Conservation (phyloP, 768 basidiomycete species). For the Holtermanniella nyarrowii region DNA sequence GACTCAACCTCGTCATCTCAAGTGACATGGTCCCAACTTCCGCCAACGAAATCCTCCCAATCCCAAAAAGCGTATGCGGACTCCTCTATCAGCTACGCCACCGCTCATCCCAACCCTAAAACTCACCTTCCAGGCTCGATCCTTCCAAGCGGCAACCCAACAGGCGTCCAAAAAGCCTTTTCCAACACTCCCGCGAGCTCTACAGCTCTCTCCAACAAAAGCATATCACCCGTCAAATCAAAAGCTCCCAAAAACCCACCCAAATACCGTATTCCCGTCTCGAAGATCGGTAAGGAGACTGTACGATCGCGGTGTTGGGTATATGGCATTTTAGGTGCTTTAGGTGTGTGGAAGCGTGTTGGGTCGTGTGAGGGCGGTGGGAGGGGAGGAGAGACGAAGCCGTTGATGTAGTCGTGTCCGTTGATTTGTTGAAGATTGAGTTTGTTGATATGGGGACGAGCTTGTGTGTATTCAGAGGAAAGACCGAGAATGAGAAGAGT, state of each 20-base stretch:
- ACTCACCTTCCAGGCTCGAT: conserved; percentile 42
- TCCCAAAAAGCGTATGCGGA: conserved; percentile 5
- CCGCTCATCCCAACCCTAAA: conserved; percentile 1
- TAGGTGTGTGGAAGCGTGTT: background rate
- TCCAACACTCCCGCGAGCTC: conserved; percentile 42
- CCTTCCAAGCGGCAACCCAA: conserved; percentile 36
- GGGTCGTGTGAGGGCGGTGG: background rate
- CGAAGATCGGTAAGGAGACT: conserved; percentile 38
- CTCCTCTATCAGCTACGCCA: no score
- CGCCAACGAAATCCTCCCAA: conserved; percentile 27
- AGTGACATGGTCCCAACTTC: conserved; percentile 43
- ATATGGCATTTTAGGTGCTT: conserved; percentile 6
- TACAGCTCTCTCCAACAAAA: conserved; percentile 42
- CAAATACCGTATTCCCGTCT: conserved; percentile 45
- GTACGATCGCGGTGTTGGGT: conserved; percentile 7
- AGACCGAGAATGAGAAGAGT: conserved; percentile 38
- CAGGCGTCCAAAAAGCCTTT: conserved; percentile 39
- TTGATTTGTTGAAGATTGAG: conserved; percentile 35
- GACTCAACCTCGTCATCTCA: conserved; percentile 41
- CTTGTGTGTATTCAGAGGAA: conserved; percentile 35
- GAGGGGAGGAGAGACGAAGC: conserved; percentile 6
- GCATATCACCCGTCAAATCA: conserved; percentile 42
- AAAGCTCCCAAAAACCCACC: conserved; percentile 43
- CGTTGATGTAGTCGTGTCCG: conserved; percentile 31
- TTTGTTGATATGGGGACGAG: conserved; percentile 35